Base-by-base conservation (phyloP, 2,329 filamentous ascomycete species). In the Bipolaris gigantea region DNA sequence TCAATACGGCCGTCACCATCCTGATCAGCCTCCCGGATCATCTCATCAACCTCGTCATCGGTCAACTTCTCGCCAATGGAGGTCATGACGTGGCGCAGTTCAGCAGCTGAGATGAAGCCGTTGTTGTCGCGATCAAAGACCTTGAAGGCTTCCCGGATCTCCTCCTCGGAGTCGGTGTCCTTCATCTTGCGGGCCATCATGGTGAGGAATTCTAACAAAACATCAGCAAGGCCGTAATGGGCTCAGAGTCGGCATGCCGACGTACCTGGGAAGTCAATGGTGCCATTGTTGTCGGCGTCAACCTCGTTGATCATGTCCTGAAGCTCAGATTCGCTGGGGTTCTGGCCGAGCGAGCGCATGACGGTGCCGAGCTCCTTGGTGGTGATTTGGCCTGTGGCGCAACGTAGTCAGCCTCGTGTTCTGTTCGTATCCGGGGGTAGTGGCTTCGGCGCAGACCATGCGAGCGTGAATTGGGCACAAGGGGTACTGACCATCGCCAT, bases 91-190 rank as follows among this genome's bases (percentile, higher is more conserved):
- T 82, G 79, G 62, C 82, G 79, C 61, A 87, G 77, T 73, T 87
- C 85, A 46, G 83, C 81, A 48, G 82, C 80, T 25, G 81, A 84
- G 73, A 87, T 87, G 70, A 84, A 85, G 62, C 85, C 85, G 70
- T 83, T 85, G 73, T 83, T 83, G 68, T 87, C 85, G 67, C 82
- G 81, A 73, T 87, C 85, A 71, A 87, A 87, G 67, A 86, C 84
- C 73, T 82, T 81, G 79, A 87, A 87, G 48, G 85, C 85, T 69
- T 84, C 83, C 64, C 82, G 79, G 70, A 87, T 85, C 74, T 87
- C 85, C 71, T 85, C 79, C 71, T 86, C 84, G 48, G 82, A 81
- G 72, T 86, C 83, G 53, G 81, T 81, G 65, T 84, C 81, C 74
- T 82, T 83, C 75, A 84, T 83, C 66, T 83, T 83, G 67, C 80